Base-by-base conservation (phyloP, 2,329 filamentous ascomycete species). In the Grosmannia serpens region DNA sequence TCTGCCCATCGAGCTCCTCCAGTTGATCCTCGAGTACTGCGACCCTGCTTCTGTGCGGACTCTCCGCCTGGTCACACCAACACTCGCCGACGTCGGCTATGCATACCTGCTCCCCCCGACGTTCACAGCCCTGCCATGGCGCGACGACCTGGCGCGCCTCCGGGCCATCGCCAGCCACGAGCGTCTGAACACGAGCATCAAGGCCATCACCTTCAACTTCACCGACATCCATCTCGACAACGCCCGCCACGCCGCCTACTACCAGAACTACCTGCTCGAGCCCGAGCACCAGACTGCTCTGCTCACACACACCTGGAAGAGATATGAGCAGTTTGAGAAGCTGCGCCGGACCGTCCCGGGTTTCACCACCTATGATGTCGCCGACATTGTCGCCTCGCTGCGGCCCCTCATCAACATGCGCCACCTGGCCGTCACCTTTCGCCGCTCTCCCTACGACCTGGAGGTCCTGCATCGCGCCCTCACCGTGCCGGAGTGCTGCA, bases 171-270 rank as follows among this genome's bases (percentile, higher is more conserved):
- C 77, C 20, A 65, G 67, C 56, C 70, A 77, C 61, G 69, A 72
- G 46, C 72, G 71, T 7, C 71, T 78, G 35, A 71, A 72, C 55
- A 65, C 65, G 50, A 70, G 69, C 59, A 74, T 80, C 65, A 68
- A 69, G 31, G 70, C 73, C 24, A 65, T 78, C 60, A 74, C 71
- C 59, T 71, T 79, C 64, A 77, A 77, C 64, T 70, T 79, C 57
- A 69, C 73, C 58, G 70, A 73, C 53, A 62, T 76, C 50, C 69
- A 74, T 61, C 70, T 71, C 58, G 73, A 74, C 58, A 70, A 71
- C 61, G 72, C 71, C 59, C 69, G 70, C 58, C 68, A 72, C 59
- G 63, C 66, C 24, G 67, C 67, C 9, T 69, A 65, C 62, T 67
- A 69, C 58, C 68, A 73, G 59, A 71, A 73, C 58, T 75, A 70